Percentiles rank a stretch among this genome's conserved stretches.
These are phyloP conservation scores for Pseudozyma sp. DNA, from an alignment of 1,284 basidiomycete species.

Conservation along the genomic window DNA sequence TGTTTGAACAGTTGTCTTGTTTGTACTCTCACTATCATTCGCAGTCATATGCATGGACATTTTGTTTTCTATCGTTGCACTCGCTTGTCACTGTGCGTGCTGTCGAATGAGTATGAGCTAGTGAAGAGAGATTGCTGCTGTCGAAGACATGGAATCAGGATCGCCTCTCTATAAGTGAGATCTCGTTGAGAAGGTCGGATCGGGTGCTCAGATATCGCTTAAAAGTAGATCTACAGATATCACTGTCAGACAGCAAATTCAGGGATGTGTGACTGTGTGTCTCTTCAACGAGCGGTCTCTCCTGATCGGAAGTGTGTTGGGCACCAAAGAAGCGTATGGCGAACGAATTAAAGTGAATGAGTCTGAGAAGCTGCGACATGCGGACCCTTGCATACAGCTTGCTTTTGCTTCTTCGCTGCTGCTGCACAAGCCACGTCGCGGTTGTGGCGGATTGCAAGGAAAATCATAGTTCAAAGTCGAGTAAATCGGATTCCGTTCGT, in stretches of 20 bases:
- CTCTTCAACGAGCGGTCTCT: too few species aligned
- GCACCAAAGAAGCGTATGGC: neutral
- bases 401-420: neutral
- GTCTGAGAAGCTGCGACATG: slow-evolving; percentile 1
- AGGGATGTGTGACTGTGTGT: neutral
- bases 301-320: too few species aligned
- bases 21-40: slow-evolving; percentile 1
- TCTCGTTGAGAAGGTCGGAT: neutral
- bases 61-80: neutral
- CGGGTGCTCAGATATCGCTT: neutral
- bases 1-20: neutral
- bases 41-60: slow-evolving; percentile 40
- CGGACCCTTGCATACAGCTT: slow-evolving; percentile 27
- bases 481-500: too few species aligned
- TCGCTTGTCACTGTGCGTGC: neutral
- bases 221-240: neutral
- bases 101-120: neutral
- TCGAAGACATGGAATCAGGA: neutral
- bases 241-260: neutral
- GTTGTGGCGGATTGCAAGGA: neutral
- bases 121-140: neutral
- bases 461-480: too few species aligned
- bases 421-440: neutral
- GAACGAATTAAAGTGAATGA: neutral
- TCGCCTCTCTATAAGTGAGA: neutral